Evolutionary conservation across 805 yeast species (phyloP).

Genomic region (Hanseniaspora nectarophila): DNA sequence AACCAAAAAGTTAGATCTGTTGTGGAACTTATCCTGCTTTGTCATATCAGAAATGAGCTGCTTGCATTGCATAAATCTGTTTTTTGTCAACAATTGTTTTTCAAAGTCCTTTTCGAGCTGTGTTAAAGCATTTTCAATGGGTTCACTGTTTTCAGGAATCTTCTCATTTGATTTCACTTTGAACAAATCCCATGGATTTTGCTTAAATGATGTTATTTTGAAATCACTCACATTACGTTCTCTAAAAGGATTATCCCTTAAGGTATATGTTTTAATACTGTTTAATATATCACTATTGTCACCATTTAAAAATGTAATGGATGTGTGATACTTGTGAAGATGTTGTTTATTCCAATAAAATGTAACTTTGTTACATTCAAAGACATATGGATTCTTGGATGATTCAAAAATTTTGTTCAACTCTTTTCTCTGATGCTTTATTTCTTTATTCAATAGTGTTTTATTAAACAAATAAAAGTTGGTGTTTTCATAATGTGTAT

Average conservation of each 20-base stretch:
- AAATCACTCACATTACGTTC: neutral
- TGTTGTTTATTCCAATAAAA: constrained; percentile 11
- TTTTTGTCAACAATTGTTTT: neutral
- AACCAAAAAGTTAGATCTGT: neutral
- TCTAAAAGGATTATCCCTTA: constrained; percentile 1
- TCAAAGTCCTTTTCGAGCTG: neutral
- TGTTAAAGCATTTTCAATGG: no score
- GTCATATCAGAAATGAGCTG: neutral
- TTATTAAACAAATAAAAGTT: neutral
- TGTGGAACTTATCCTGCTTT: neutral
- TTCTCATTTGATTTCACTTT: neutral
- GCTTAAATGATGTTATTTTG: neutral
- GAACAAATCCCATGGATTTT: neutral
- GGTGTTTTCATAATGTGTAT: neutral
- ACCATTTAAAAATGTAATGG: neutral
- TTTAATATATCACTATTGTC: neutral
- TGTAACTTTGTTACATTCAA: neutral
- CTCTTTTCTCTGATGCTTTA: neutral
- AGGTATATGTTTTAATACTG: neutral
- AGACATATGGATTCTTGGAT: neutral
- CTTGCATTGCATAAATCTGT: neutral
- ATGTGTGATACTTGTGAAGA: neutral
- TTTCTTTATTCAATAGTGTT: neutral
- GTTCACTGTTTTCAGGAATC: neutral
- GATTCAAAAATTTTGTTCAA: neutral